Evolutionary conservation across 2,329 filamentous ascomycete genomes (phyloP).

Genomic region (Penicillium vulpinum): DNA sequence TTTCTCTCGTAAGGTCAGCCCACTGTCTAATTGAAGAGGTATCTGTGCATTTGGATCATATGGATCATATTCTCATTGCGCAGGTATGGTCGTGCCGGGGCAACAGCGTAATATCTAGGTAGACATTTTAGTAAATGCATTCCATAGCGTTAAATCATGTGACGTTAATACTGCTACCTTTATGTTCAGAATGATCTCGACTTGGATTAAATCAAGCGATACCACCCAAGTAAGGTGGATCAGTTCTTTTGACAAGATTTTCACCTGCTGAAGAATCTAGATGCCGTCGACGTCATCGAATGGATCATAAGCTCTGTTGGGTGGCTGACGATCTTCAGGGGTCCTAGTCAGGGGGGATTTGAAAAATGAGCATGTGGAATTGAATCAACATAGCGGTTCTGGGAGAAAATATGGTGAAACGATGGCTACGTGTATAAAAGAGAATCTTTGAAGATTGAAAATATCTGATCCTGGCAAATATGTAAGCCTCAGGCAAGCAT

Average conservation of each 20-base stretch:
- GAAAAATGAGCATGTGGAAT: background rate
- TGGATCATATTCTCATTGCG: background rate
- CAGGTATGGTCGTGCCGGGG: background rate
- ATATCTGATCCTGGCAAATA: background rate
- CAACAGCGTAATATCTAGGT: background rate
- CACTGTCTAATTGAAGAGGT: background rate
- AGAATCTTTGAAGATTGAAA: background rate
- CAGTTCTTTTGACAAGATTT: too few species aligned
- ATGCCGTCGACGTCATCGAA: background rate
- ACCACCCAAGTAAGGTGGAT: background rate
- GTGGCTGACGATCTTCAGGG: background rate
- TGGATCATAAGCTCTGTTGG: background rate
- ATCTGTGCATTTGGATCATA: background rate
- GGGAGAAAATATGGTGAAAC: background rate
- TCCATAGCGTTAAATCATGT: background rate
- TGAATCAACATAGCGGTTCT: background rate
- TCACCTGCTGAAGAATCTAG: background rate
- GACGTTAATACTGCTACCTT: background rate
- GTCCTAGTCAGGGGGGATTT: background rate
- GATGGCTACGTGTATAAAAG: background rate
- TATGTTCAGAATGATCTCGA: background rate
- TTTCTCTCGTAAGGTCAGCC: background rate
- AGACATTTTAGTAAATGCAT: background rate
- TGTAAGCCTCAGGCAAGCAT: background rate
- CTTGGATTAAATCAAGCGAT: background rate